phyloP scores from a whole-genome alignment of 1,284 basidiomycete species.

The Pseudozyma tsukubaensis region DNA sequence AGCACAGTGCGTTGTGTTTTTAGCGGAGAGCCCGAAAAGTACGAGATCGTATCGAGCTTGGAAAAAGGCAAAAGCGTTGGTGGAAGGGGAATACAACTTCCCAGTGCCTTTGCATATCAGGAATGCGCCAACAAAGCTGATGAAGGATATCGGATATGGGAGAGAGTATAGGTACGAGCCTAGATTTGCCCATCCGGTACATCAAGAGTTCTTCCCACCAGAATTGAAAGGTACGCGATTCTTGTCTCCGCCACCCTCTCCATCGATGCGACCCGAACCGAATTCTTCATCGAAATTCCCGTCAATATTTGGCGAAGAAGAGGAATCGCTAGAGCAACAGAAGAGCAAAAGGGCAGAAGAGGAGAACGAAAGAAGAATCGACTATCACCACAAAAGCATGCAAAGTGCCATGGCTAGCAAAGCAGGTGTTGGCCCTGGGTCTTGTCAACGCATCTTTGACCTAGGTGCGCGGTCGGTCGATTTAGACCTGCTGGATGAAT shows the following conservation, averaged over 20 bases:
- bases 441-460: slow-evolving; percentile 63
- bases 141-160: slow-evolving; percentile 82
- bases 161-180: slow-evolving; percentile 77
- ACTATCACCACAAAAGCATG: slow-evolving; percentile 22
- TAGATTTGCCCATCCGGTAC: slow-evolving; percentile 74
- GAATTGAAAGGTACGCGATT: slow-evolving; percentile 71
- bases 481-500: slow-evolving; percentile 76
- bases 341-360: not conserved
- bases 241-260: slow-evolving; percentile 73
- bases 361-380: slow-evolving; percentile 4
- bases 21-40: slow-evolving; percentile 84
- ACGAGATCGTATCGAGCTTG: slow-evolving; percentile 72
- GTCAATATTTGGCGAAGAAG: not conserved
- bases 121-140: slow-evolving; percentile 86
- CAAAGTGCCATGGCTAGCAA: slow-evolving; percentile 20
- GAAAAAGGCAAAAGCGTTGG: slow-evolving; percentile 59
- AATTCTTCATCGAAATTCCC: not conserved
- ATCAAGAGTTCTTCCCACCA: slow-evolving; percentile 71
- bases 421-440: slow-evolving; percentile 51
- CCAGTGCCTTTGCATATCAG: slow-evolving; percentile 82
- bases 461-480: slow-evolving; percentile 73
- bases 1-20: slow-evolving; percentile 83
- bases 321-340: not conserved
- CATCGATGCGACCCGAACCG: not conserved
- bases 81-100: slow-evolving; percentile 65